These are phyloP conservation scores for Pilaira anomala DNA, from an alignment of 192 early-diverging fungal species.

Conservation along the genomic window DNA sequence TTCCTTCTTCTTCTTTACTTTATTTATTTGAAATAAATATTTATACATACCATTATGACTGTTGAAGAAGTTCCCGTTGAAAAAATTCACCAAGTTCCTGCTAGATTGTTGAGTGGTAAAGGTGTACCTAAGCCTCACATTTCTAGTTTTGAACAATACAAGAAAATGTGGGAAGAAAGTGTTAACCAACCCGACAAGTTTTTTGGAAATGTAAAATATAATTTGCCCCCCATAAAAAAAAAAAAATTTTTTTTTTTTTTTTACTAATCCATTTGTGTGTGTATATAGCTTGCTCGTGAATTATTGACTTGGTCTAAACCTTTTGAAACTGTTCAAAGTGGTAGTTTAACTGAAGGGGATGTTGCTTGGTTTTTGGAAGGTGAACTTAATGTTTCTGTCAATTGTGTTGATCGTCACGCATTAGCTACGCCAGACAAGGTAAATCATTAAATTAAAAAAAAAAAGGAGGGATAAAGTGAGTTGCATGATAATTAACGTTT, in stretches of 20 bases:
- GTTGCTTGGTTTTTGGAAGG: slow-evolving; percentile 93
- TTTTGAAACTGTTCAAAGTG: slow-evolving; percentile 68
- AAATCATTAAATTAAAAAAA: background rate
- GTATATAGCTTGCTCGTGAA: slow-evolving; percentile 64
- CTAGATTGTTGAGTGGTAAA: slow-evolving; percentile 54
- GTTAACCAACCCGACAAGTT: slow-evolving; percentile 78
- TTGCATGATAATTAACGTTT: background rate
- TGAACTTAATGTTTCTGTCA: slow-evolving; percentile 88
- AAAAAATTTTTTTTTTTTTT: too few relatives aligned
- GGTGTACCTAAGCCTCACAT: slow-evolving; percentile 66
- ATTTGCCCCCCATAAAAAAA: too few relatives aligned
- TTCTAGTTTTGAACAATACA: slow-evolving; percentile 74
- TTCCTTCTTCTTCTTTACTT: background rate
- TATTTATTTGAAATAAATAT: background rate
- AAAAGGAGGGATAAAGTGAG: too few relatives aligned
- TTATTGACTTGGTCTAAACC: slow-evolving; percentile 79
- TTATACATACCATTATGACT: slow-evolving; percentile 19
- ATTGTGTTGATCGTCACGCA: slow-evolving; percentile 96
- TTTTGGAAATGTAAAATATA: slow-evolving; percentile 81
- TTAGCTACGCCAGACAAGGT: slow-evolving; percentile 67
- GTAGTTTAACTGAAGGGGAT: slow-evolving; percentile 80
- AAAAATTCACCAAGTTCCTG: slow-evolving; percentile 50
- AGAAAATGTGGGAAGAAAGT: slow-evolving; percentile 74
- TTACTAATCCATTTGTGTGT: background rate
- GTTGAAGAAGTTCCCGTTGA: background rate